phyloP scores from a whole-genome alignment of 345 rosid species.

The Brassica napus region Da-Ae NC_063450.1:52347501-52348000 shows the following conservation, averaged over 20 bases:
- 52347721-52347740: constrained; percentile 62
- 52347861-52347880: constrained; percentile 9
- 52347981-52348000: constrained; percentile 61
- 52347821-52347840: neutral
- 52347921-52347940: constrained; percentile 73
- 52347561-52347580: neutral
- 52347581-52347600: neutral
- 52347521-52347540: constrained; percentile 53
- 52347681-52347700: constrained; percentile 64
- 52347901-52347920: constrained; percentile 94
- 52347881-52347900: constrained; percentile 83
- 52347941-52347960: constrained; percentile 73
- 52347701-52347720: constrained; percentile 57
- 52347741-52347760: constrained; percentile 60
- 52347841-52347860: neutral
- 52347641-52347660: constrained; percentile 78
- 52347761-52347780: constrained; percentile 61
- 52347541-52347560: neutral
- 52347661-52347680: constrained; percentile 53
- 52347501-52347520: constrained; percentile 65
- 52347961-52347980: constrained; percentile 77
- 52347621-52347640: neutral
- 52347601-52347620: neutral
- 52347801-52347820: constrained; percentile 56
- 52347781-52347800: constrained; percentile 77